These are phyloP conservation scores for Phytophthora sp. DNA, from an alignment of 352 stramenopile species.

Conservation along the genomic window DNA sequence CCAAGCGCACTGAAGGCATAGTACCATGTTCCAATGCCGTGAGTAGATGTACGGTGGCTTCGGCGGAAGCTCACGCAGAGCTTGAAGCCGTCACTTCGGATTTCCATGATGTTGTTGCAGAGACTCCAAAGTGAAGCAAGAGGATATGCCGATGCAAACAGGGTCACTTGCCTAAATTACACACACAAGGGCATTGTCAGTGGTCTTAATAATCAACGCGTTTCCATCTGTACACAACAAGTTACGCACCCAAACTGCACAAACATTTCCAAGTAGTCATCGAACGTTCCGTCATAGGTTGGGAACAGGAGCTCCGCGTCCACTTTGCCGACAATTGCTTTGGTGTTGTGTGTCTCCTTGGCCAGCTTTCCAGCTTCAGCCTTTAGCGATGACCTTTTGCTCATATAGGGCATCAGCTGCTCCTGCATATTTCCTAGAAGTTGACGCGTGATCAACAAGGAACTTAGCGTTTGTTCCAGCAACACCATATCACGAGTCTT, in stretches of 20 bases:
- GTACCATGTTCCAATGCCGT: slow-evolving; percentile 94
- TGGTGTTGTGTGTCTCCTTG: slow-evolving; percentile 59
- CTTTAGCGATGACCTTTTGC: slow-evolving; percentile 78
- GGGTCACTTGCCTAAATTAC: slow-evolving; percentile 88
- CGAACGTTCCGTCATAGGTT: slow-evolving; percentile 88
- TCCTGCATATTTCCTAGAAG: slow-evolving; percentile 84
- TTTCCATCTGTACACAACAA: too few species aligned
- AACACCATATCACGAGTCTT: slow-evolving; percentile 86
- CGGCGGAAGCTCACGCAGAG: slow-evolving; percentile 87
- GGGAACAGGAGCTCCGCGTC: slow-evolving; percentile 83
- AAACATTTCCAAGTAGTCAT: slow-evolving; percentile 96
- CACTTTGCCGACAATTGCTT: slow-evolving; percentile 69
- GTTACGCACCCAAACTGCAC: slow-evolving; percentile 91
- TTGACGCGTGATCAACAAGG: slow-evolving; percentile 81
- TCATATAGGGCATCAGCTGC: slow-evolving; percentile 83
- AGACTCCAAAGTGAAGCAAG: slow-evolving; percentile 93
- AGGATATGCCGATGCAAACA: slow-evolving; percentile 94
- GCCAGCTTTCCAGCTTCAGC: slow-evolving; percentile 79
- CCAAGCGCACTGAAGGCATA: slow-evolving; percentile 90
- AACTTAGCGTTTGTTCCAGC: slow-evolving; percentile 91
- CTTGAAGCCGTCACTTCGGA: slow-evolving; percentile 96
- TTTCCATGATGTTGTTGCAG: slow-evolving; percentile 95
- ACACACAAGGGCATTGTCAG: slow-evolving; percentile 17
- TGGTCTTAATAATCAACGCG: too few species aligned
- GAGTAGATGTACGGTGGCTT: slow-evolving; percentile 57